phyloP scores from a whole-genome alignment of 805 yeast species.

The Cyberlindnera subsufficiens region DNA sequence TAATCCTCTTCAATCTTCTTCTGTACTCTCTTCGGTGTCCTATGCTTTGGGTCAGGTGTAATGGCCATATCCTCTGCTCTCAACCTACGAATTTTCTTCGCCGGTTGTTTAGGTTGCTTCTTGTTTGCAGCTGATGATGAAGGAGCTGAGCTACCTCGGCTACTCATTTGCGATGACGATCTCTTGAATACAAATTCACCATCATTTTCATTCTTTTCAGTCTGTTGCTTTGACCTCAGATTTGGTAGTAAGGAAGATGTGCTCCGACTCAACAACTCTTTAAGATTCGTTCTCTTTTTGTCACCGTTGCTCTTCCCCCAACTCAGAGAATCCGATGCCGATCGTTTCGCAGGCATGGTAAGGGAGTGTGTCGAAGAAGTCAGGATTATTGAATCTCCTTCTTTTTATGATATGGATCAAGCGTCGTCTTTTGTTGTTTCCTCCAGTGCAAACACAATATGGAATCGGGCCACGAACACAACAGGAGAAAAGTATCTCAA shows the following conservation, averaged over 20 bases:
- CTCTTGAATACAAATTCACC: slow-evolving; percentile 21
- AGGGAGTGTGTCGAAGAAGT: not conserved
- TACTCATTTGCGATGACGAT: slow-evolving; percentile 3
- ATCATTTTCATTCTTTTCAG: slow-evolving; percentile 12
- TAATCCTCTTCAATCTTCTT: slow-evolving; percentile 5
- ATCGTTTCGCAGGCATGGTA: slow-evolving; percentile 2
- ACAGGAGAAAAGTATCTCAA: no score
- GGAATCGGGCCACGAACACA: no score
- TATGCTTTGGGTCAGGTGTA: slow-evolving; percentile 17
- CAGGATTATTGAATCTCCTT: no score
- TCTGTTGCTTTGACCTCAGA: slow-evolving; percentile 5
- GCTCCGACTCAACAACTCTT: slow-evolving; percentile 19
- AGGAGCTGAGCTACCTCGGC: not conserved
- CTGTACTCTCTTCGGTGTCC: slow-evolving; percentile 4
- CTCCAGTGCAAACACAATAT: no score
- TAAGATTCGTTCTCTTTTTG: slow-evolving; percentile 17
- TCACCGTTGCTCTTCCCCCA: slow-evolving; percentile 3
- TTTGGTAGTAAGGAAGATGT: slow-evolving; percentile 3
- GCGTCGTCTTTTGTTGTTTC: no score
- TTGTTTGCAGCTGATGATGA: not conserved
- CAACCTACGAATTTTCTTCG: slow-evolving; percentile 6
- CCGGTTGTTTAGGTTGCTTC: not conserved
- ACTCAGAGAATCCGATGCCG: not conserved
- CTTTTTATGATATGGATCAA: no score
- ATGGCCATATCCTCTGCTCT: slow-evolving; percentile 16